phyloP scores from a whole-genome alignment of 2,329 filamentous ascomycete species.

The Paracorniculantispora psalliotae region DNA sequence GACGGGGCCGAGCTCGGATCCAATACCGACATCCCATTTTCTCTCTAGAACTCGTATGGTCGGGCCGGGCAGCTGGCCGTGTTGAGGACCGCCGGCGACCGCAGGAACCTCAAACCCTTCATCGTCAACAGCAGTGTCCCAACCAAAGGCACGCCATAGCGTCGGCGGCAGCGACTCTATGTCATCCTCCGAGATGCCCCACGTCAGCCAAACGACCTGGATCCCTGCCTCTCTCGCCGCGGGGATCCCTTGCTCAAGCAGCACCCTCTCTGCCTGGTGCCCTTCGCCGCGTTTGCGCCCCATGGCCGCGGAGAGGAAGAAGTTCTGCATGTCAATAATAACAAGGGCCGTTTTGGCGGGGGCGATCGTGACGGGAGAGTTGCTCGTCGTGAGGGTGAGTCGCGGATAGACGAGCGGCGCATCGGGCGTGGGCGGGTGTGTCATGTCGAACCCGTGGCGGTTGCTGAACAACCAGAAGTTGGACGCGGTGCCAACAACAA shows the following conservation, averaged over 20 bases:
- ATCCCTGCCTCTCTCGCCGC: constrained; percentile 13
- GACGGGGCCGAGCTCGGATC: constrained; percentile 40
- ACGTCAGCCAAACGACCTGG: constrained; percentile 49
- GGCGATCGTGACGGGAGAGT: constrained; percentile 31
- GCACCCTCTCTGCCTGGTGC: constrained; percentile 15
- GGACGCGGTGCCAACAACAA: constrained; percentile 8
- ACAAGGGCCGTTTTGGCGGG: constrained; percentile 41
- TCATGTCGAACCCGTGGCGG: constrained; percentile 21
- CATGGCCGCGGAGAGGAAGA: constrained; percentile 36
- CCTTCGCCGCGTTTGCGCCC: constrained; percentile 20
- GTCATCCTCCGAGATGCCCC: constrained; percentile 51
- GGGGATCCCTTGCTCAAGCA: constrained; percentile 11
- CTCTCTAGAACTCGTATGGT: background rate
- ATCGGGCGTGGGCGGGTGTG: constrained; percentile 16
- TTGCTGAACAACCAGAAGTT: constrained; percentile 15
- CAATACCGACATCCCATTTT: constrained; percentile 19
- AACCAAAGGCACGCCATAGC: constrained; percentile 42
- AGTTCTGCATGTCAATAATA: constrained; percentile 51
- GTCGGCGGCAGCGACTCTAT: constrained; percentile 45
- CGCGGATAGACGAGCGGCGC: background rate
- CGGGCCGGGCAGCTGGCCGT: background rate
- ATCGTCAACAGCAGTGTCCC: constrained; percentile 3
- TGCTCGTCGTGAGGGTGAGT: constrained; percentile 19
- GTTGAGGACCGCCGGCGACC: background rate
- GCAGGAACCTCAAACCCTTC: background rate